These are phyloP conservation scores for Agaricales sp. DNA, from an alignment of 1,284 basidiomycete genomes.

Conservation along the genomic window DNA sequence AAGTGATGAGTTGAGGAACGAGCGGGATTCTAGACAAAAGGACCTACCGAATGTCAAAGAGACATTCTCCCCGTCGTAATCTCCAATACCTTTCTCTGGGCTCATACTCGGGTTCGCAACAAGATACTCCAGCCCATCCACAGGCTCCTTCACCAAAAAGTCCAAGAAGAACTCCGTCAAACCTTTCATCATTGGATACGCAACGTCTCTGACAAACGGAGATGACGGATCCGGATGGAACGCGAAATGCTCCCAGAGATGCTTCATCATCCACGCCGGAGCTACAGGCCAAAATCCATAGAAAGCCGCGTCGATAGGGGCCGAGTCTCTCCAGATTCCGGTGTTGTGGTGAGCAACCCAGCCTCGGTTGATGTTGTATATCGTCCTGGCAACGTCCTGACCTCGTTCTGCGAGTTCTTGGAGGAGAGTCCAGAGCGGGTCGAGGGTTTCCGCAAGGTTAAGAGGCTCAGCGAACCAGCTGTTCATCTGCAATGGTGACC, in stretches of 20 bases:
- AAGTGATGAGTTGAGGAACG: background rate
- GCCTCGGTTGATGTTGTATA: constrained; percentile 8
- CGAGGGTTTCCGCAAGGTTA: constrained; percentile 11
- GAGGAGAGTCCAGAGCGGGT: constrained; percentile 10
- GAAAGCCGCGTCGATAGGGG: constrained; percentile 13
- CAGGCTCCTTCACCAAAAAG: constrained; percentile 8
- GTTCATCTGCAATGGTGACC: constrained; percentile 8
- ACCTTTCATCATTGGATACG: constrained; percentile 13
- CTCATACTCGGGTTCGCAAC: constrained; percentile 14
- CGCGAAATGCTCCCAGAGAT: constrained; percentile 12
- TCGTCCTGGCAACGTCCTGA: constrained; percentile 4
- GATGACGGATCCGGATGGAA: constrained; percentile 11
- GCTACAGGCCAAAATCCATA: constrained; percentile 15
- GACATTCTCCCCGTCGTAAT: constrained; percentile 10
- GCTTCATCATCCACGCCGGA: constrained; percentile 12
- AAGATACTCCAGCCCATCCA: constrained; percentile 9
- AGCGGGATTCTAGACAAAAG: background rate
- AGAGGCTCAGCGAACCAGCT: constrained; percentile 11
- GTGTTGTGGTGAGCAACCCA: constrained; percentile 3
- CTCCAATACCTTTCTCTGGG: constrained; percentile 11
- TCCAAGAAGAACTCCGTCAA: constrained; percentile 14
- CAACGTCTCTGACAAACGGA: constrained; percentile 10
- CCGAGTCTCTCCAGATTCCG: constrained; percentile 8
- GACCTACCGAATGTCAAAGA: constrained; percentile 10
- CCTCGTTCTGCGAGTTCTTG: constrained; percentile 11